Percentiles rank a stretch among this genome's conserved stretches.
These are phyloP conservation scores for Helminthosporium solani DNA, from an alignment of 2,329 filamentous ascomycete species.

Conservation along the genomic window DNA sequence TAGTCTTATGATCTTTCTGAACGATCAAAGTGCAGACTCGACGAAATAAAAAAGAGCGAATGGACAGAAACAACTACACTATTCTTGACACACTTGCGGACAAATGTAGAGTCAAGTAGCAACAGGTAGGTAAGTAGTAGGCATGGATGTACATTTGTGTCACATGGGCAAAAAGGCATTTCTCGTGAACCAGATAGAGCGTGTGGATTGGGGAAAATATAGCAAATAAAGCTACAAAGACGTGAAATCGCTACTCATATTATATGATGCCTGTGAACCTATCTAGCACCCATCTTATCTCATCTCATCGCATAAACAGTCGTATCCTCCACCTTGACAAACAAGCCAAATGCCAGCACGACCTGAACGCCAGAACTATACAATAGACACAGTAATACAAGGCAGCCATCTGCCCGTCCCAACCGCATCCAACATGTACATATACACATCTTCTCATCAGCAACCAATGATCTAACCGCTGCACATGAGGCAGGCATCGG, in stretches of 20 bases:
- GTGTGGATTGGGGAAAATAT: too few relatives aligned
- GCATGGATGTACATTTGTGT: too few relatives aligned
- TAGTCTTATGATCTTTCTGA: too few relatives aligned
- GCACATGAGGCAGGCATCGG: constrained; percentile 95
- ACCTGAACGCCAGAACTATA: constrained; percentile 7
- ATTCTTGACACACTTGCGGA: too few relatives aligned
- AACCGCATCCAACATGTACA: constrained; percentile 12
- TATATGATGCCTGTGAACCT: background rate
- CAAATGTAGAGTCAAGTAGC: too few relatives aligned
- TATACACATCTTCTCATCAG: constrained; percentile 11
- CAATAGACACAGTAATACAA: constrained; percentile 14
- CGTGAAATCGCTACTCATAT: background rate
- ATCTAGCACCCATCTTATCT: background rate
- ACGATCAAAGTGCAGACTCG: too few relatives aligned
- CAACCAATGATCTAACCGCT: constrained; percentile 65
- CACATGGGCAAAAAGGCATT: too few relatives aligned
- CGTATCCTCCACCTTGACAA: constrained; percentile 1
- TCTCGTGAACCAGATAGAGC: too few relatives aligned
- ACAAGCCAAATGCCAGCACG: background rate
- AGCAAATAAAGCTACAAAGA: background rate
- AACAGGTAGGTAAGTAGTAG: too few relatives aligned
- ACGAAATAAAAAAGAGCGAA: too few relatives aligned
- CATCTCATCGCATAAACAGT: constrained; percentile 1
- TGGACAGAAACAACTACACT: too few relatives aligned
- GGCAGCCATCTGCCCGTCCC: constrained; percentile 14